These are phyloP conservation scores for Candida lessepsii DNA, from an alignment of 805 yeast genomes.

Conservation along the genomic window DNA sequence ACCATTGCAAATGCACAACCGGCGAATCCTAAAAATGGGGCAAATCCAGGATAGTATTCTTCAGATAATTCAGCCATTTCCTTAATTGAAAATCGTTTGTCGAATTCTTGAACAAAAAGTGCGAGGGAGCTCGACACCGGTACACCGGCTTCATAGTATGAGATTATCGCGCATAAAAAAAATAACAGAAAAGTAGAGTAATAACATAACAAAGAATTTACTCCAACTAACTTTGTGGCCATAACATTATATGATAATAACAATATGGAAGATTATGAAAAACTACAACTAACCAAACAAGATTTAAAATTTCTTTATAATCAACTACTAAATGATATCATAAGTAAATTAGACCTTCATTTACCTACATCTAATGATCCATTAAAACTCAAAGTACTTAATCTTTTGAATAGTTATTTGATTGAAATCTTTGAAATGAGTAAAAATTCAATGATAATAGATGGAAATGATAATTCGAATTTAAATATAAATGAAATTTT, in stretches of 20 bases:
- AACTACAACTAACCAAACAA: slow-evolving; percentile 48
- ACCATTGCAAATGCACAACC: slow-evolving; percentile 95
- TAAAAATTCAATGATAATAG: slow-evolving; percentile 54
- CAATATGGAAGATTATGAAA: slow-evolving; percentile 25
- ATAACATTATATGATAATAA: no score
- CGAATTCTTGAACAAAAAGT: background rate
- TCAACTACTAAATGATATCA: slow-evolving; percentile 42
- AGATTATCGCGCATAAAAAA: background rate
- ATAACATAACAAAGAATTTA: no score
- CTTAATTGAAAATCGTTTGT: slow-evolving; percentile 1
- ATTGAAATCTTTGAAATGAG: slow-evolving; percentile 57
- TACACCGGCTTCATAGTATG: no score
- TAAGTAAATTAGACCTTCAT: slow-evolving; percentile 47
- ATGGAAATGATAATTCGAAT: slow-evolving; percentile 45
- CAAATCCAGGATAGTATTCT: slow-evolving; percentile 84
- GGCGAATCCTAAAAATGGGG: slow-evolving; percentile 97
- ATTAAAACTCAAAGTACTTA: slow-evolving; percentile 43
- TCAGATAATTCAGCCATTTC: slow-evolving; percentile 20
- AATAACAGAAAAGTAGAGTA: background rate
- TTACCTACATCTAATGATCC: slow-evolving; percentile 49
- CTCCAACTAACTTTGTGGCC: no score
- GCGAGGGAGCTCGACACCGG: background rate
- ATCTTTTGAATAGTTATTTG: slow-evolving; percentile 45
- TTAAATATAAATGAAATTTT: slow-evolving; percentile 18
- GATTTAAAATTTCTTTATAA: slow-evolving; percentile 52